Percentiles rank a stretch among this genome's conserved stretches.
These are phyloP conservation scores for Dalbergia cultrata DNA, from an alignment of 306 rosid species.

Conservation along the genomic window DNA sequence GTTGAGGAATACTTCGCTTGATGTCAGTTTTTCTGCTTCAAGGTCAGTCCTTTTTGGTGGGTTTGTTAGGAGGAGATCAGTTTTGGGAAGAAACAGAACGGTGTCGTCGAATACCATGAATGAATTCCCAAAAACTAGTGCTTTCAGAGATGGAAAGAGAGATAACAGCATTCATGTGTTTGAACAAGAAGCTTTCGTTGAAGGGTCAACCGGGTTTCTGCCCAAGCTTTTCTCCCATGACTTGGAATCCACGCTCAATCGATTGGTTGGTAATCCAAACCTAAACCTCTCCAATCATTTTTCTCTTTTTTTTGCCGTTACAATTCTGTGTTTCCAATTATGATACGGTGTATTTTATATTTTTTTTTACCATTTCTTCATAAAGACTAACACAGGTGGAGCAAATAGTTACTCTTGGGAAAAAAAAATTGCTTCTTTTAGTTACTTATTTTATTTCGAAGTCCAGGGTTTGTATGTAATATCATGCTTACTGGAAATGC, in stretches of 20 bases:
- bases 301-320: background rate
- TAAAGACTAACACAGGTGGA: background rate
- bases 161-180: slow-evolving; percentile 60
- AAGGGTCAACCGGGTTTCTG: slow-evolving; percentile 51
- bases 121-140: slow-evolving; percentile 47
- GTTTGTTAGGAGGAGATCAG: slow-evolving; percentile 43
- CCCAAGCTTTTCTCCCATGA: slow-evolving; percentile 38
- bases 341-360: background rate
- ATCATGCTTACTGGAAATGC: slow-evolving; percentile 7
- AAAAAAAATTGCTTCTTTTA: background rate
- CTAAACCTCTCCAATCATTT: background rate
- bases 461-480: background rate
- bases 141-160: slow-evolving; percentile 45
- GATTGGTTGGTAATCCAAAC: slow-evolving; percentile 61
- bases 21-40: slow-evolving; percentile 43
- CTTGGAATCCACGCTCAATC: slow-evolving; percentile 67
- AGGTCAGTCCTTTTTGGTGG: slow-evolving; percentile 44
- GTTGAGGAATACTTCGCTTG: slow-evolving; percentile 44
- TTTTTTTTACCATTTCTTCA: background rate
- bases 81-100: slow-evolving; percentile 30
- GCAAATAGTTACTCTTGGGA: background rate
- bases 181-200: slow-evolving; percentile 65
- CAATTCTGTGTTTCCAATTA: slow-evolving; percentile 4
- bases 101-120: slow-evolving; percentile 51
- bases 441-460: background rate